Evolutionary conservation across 208 protist species (phyloP).

Genomic region (Leishmania aethiopica): DNA sequence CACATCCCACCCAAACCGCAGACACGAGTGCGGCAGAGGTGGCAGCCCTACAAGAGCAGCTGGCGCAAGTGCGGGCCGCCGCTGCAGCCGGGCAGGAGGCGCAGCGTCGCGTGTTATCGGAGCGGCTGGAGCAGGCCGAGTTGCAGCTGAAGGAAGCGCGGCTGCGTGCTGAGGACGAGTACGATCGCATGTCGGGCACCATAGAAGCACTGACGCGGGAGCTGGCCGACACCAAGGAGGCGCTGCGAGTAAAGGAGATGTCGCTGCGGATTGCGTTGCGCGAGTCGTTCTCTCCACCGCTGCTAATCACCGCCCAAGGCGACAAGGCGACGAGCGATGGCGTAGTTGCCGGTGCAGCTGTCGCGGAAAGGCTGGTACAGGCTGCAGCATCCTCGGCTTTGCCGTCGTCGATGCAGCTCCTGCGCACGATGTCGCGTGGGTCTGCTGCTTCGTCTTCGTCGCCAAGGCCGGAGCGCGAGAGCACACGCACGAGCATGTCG

Average conservation of each 20-base stretch:
- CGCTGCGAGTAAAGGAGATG: slow-evolving; percentile 41
- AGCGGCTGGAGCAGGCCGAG: slow-evolving; percentile 30
- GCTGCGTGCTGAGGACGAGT: slow-evolving; percentile 34
- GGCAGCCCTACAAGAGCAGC: slow-evolving; percentile 11
- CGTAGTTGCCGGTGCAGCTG: not conserved
- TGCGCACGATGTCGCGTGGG: not conserved
- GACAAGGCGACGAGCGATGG: not conserved
- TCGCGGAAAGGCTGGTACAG: not conserved
- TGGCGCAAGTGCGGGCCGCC: slow-evolving; percentile 19
- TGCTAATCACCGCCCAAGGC: not conserved
- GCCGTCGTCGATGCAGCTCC: slow-evolving; percentile 1
- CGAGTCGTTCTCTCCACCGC: slow-evolving; percentile 21
- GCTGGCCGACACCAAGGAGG: slow-evolving; percentile 28
- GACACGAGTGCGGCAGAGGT: slow-evolving; percentile 4
- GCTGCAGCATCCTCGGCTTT: not conserved
- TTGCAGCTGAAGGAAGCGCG: slow-evolving; percentile 26
- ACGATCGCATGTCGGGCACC: slow-evolving; percentile 21
- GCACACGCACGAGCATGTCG: not conserved
- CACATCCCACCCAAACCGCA: not conserved
- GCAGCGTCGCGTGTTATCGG: slow-evolving; percentile 35
- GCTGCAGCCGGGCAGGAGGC: slow-evolving; percentile 26
- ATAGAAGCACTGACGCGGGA: slow-evolving; percentile 23
- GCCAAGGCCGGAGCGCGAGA: not conserved
- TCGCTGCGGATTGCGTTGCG: slow-evolving; percentile 54
- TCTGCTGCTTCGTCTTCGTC: slow-evolving; percentile 1